These are phyloP conservation scores for Lablab purpureus DNA, from an alignment of 306 rosid species.

Conservation along the genomic window DNA sequence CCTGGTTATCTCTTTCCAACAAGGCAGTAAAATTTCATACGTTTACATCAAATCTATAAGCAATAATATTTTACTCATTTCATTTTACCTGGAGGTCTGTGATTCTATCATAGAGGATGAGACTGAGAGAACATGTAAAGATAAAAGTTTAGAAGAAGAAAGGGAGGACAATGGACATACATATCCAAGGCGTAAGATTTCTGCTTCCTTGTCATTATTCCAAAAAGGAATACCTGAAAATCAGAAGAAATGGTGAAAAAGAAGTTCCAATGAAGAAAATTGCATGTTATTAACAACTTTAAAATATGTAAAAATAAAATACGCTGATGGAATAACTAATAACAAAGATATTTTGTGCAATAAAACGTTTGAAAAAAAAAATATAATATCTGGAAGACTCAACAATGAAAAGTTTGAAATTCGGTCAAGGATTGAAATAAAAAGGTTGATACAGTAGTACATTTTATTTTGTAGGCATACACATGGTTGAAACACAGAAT, in stretches of 20 bases:
- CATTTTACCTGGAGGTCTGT: slow-evolving; percentile 22
- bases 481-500: not conserved
- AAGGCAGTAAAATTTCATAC: not conserved
- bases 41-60: not conserved
- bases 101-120: not conserved
- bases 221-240: slow-evolving; percentile 73
- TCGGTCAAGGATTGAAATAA: not conserved
- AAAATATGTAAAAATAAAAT: too few species aligned
- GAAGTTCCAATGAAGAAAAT: not conserved
- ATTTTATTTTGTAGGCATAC: not conserved
- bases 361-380: not conserved
- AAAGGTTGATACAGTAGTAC: not conserved
- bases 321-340: not conserved
- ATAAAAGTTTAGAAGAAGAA: slow-evolving; percentile 21
- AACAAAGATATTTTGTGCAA: not conserved
- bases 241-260: slow-evolving; percentile 31
- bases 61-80: slow-evolving; percentile 4
- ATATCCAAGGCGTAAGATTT: slow-evolving; percentile 77
- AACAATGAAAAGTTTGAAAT: slow-evolving; percentile 7
- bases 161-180: slow-evolving; percentile 52
- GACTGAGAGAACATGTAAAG: not conserved
- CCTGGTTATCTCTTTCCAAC: not conserved
- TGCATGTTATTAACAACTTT: not conserved
- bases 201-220: slow-evolving; percentile 81
- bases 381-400: not conserved